These are phyloP conservation scores for Aspergillus alliaceus DNA, from an alignment of 2,329 filamentous ascomycete genomes.

Conservation along the genomic window DNA sequence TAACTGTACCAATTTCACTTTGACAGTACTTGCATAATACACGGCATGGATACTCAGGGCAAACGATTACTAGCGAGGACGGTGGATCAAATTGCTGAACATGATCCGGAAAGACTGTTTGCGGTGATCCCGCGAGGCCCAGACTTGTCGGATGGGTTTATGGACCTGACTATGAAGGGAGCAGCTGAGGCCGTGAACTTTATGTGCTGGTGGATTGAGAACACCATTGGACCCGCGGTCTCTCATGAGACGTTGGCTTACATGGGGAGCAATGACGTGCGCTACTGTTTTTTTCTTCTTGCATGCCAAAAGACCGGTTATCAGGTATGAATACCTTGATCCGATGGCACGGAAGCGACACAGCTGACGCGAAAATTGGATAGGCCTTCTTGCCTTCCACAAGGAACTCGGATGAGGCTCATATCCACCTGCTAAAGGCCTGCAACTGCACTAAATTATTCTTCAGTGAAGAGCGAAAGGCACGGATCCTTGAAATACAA, in stretches of 20 bases:
- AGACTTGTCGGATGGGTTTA: conserved; percentile 2
- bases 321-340: conserved; percentile 5
- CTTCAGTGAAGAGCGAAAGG: too few relatives aligned
- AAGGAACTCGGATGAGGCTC: too few relatives aligned
- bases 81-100: conserved; percentile 4
- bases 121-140: conserved; percentile 2
- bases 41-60: too few relatives aligned
- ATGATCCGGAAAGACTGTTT: background rate
- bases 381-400: conserved; percentile 12
- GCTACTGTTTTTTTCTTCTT: conserved; percentile 19
- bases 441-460: too few relatives aligned
- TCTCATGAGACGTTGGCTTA: conserved; percentile 19
- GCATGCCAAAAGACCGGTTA: conserved; percentile 23
- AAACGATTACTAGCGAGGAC: background rate
- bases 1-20: too few relatives aligned
- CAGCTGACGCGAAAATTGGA: too few relatives aligned
- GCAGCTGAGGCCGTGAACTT: conserved; percentile 23
- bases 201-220: conserved; percentile 25
- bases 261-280: conserved; percentile 22
- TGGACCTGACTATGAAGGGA: conserved; percentile 16
- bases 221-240: conserved; percentile 14
- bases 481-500: too few relatives aligned
- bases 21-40: too few relatives aligned
- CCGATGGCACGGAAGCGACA: too few relatives aligned
- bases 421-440: too few relatives aligned